Percentiles rank a stretch among this genome's conserved stretches.
Conservation (phyloP, 176 grass and related monocot genomes). For the Oryza glaberrima region DNA sequence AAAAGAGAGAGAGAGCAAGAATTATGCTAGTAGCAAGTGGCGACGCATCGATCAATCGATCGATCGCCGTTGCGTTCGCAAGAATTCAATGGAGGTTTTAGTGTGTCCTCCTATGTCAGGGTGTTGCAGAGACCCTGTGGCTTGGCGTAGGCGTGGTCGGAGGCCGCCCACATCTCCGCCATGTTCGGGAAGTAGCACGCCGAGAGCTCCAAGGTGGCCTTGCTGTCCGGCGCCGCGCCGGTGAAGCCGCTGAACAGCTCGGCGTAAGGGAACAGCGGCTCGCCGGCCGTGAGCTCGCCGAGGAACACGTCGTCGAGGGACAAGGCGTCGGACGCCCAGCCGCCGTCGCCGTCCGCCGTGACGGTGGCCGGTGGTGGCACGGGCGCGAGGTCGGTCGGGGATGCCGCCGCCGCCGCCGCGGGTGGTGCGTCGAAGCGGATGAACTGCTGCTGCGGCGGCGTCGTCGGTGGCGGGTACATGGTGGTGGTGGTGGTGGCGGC, state of each 20-base stretch:
- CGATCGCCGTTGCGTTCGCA: background rate
- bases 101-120: slow-evolving; percentile 15
- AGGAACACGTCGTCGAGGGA: slow-evolving; percentile 41
- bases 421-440: slow-evolving; percentile 28
- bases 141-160: slow-evolving; percentile 33
- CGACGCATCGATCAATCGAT: background rate
- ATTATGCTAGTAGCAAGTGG: background rate
- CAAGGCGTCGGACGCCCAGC: slow-evolving; percentile 1
- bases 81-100: slow-evolving; percentile 1
- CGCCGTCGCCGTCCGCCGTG: background rate
- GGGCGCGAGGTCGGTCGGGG: slow-evolving; percentile 33
- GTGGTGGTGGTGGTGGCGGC: background rate
- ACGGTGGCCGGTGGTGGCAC: background rate
- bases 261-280: slow-evolving; percentile 47
- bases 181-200: slow-evolving; percentile 62
- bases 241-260: slow-evolving; percentile 38
- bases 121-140: slow-evolving; percentile 43
- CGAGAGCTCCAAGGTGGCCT: slow-evolving; percentile 47
- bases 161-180: slow-evolving; percentile 48
- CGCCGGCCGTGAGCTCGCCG: slow-evolving; percentile 28
- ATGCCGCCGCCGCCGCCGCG: background rate
- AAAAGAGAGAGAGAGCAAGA: background rate
- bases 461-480: slow-evolving; percentile 15
- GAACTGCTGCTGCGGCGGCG: background rate
- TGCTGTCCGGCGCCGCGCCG: slow-evolving; percentile 24